Base-by-base conservation (phyloP, 2,329 filamentous ascomycete genomes). In the Thielaviopsis musarum region DNA sequence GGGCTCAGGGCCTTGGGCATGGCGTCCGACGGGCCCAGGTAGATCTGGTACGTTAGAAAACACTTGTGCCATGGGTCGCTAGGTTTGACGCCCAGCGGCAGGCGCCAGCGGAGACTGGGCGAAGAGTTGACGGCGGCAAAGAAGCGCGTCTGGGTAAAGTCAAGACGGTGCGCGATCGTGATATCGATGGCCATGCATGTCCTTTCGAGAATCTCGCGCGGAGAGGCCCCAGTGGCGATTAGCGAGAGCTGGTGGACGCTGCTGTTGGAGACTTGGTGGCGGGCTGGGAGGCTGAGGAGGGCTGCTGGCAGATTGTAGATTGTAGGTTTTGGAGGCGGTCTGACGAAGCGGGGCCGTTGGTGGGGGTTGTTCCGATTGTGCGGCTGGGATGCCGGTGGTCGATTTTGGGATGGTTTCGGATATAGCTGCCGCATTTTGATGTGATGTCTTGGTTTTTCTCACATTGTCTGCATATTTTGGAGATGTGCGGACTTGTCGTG, bases 1-100 rank as follows among this genome's bases (percentile, higher is more conserved):
- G 62, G 66, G 1, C 69, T 67, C 24, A 75, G 64, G 38, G 79
- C 78, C 15, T 73, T 72, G 0, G 83, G 82, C 64, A 1, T 82
- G 73, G 41, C 75, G 77, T 15, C 83, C 80, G 5, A 91, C 76
- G 55, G 87, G 79, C 9, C 82, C 19, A 59, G 38, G n/a, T 28
- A 56, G 6, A 62, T 76, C 68, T 94, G 88, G 19, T 90, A 79
- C 51, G 93, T 75, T 4, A 94, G 74, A 12, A 83, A 89, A 1
- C 85, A 78, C 66, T 94, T 94, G 66, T 93, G 87, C 56, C 82
- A 78, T 52, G 62, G 56, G 28, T 69, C 70, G 12, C 58, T 61
- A 3, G 61, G 61, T n/a, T 57, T 57, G 38, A 53, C 48, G n/a
- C 54, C 57, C 4, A 58, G 49, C 3, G 59, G 56, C 15, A 75